These are phyloP conservation scores for Punica granatum DNA, from an alignment of 345 rosid species.

Conservation along the genomic window DNA sequence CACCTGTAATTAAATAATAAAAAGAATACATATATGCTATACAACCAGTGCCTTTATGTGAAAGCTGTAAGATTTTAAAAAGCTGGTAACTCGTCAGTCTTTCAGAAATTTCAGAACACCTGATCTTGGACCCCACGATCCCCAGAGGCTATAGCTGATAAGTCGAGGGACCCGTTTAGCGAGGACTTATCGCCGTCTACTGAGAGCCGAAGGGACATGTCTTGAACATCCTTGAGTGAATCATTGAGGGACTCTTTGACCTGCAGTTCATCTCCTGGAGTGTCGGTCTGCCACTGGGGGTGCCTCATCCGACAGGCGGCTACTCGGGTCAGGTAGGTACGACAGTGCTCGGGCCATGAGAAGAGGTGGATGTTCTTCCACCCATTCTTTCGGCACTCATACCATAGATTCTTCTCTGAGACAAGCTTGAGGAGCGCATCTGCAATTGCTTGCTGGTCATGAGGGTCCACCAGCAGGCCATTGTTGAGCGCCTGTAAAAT, in stretches of 20 bases:
- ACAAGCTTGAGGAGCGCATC: conserved; percentile 86
- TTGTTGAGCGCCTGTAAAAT: conserved; percentile 68
- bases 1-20: conserved; percentile 17
- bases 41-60: background rate
- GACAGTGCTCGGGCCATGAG: conserved; percentile 99
- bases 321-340: conserved; percentile 86
- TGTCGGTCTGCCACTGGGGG: conserved; percentile 91
- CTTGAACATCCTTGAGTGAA: conserved; percentile 84
- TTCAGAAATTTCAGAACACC: background rate
- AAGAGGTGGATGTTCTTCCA: conserved; percentile 94
- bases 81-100: background rate
- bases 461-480: conserved; percentile 94
- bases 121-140: conserved; percentile 49
- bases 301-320: conserved; percentile 93
- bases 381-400: conserved; percentile 75
- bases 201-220: conserved; percentile 91
- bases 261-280: conserved; percentile 56
- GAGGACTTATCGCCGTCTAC: conserved; percentile 80
- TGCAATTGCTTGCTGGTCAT: conserved; percentile 75
- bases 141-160: conserved; percentile 27
- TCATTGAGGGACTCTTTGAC: conserved; percentile 68
- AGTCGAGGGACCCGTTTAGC: conserved; percentile 45
- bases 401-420: conserved; percentile 88
- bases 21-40: background rate
- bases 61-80: background rate